Evolutionary conservation across 257 asterid genomes (phyloP), one percentile per base, ranked within the genome.

Genomic region (Solanum lignicaule): DNA sequence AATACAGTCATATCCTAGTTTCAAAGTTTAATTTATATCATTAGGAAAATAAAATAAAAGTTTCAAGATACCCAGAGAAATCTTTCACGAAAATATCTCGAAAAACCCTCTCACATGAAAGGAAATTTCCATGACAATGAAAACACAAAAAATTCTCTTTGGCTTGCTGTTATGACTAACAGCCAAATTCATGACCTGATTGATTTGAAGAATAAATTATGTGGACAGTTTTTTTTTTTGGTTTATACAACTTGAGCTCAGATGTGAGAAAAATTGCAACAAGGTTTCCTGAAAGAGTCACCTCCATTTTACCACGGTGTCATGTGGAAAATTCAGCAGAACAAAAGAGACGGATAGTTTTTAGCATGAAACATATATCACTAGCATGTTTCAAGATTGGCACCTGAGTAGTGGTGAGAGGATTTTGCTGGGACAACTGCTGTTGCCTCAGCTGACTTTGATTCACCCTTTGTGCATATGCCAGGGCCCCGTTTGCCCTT

Each of bases 381-480:
- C 83, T 86, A 43, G 83, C 83, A 41, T 68, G 43, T 41, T 52
- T 5, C 75, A 31, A 39, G 68, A 84, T 58, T 39, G 46, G 88
- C 90, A 95, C 99, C 99, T 95, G 99, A 91, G 89, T 85, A 83
- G 91, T 88, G 79, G 93, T 75, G 76, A 96, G 94, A 75, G 95
- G 91, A 94, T 62, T 93, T 92, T 94, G 98, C 94, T 92, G 98
- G 9, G 95, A 85, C 78, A 95, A 89, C 87, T 94, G 98, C 89
- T 94, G 99, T 90, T 94, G 99, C 91, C 96, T 92, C 92, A 95
- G 89, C 90, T 93, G 98, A 72, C 87, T 86, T 11, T 90, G 90
- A 20, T 89, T 93, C 90, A 93, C 90, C 94, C 95, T 91, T 89
- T 91, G 94, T 48, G 94, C 88, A 82, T 82, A 82, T 48, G 86